Conservation (phyloP, 164 flowering plant genomes). For the Saururus chinensis region DNA sequence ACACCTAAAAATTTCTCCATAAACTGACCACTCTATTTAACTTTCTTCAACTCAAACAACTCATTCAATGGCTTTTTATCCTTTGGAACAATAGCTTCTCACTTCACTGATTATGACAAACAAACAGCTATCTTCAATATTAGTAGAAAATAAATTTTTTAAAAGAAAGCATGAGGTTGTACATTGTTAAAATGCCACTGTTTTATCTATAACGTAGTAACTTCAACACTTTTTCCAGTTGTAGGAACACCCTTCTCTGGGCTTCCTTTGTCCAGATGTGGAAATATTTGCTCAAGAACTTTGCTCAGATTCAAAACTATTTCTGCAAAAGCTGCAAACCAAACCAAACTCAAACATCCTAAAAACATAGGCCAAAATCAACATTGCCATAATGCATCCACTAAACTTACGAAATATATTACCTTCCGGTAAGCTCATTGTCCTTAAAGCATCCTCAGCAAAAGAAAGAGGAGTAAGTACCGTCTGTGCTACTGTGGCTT, state of each 20-base stretch:
- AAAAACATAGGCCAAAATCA: not conserved
- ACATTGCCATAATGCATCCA: too few species aligned
- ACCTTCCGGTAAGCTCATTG: constrained; percentile 91
- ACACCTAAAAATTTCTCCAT: too few species aligned
- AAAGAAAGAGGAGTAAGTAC: constrained; percentile 60
- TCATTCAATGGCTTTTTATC: not conserved
- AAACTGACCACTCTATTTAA: too few species aligned
- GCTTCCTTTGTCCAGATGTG: constrained; percentile 7
- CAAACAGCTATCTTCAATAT: not conserved
- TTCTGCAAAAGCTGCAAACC: constrained; percentile 78
- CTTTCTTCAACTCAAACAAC: too few species aligned
- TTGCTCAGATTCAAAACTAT: constrained; percentile 65
- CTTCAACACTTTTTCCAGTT: constrained; percentile 2
- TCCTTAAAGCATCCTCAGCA: constrained; percentile 82
- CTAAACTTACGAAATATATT: not conserved
- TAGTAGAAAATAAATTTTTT: too few species aligned
- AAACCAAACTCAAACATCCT: not conserved
- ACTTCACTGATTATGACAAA: not conserved
- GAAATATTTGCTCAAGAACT: constrained; percentile 43
- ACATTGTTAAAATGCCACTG: not conserved
- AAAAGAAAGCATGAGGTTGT: too few species aligned
- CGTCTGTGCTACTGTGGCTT: constrained; percentile 17
- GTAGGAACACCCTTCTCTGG: not conserved
- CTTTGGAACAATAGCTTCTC: not conserved
- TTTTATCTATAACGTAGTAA: not conserved